A percentile compares a stretch with the other conserved stretches of the same genome.
Evolutionary conservation across 73 alveolate species (phyloP).

Genomic region (Symbiodinium pilosum): DNA sequence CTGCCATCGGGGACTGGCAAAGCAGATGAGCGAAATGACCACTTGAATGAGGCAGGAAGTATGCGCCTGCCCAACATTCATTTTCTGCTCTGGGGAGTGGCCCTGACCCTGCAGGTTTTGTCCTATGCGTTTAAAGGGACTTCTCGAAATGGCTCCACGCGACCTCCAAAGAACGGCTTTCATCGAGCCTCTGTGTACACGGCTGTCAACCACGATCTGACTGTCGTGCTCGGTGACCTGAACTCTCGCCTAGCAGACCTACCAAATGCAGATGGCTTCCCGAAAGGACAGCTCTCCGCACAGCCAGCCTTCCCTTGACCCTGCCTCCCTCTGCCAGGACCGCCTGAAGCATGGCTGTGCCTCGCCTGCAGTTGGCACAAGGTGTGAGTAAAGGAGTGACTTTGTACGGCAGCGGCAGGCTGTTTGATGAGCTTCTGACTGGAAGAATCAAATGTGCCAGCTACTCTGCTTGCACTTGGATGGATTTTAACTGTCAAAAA

Average conservation of each 20-base stretch:
- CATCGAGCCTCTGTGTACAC: constrained; percentile 63
- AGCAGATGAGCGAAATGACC: constrained; percentile 25
- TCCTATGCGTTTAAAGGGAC: constrained; percentile 67
- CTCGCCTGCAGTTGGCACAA: not conserved
- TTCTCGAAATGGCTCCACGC: constrained; percentile 77
- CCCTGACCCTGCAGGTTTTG: constrained; percentile 15
- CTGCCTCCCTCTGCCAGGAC: not conserved
- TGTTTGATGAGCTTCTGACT: constrained; percentile 27
- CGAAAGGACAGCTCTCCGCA: not conserved
- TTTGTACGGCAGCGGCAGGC: not conserved
- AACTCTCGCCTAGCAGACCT: constrained; percentile 52
- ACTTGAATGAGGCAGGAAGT: not conserved
- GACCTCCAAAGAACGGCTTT: constrained; percentile 71
- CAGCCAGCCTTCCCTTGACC: not conserved
- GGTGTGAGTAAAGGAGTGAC: not conserved
- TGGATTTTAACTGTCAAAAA: no score
- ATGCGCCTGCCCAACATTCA: not conserved
- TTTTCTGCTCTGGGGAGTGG: no score
- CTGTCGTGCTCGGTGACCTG: constrained; percentile 38
- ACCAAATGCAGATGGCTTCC: constrained; percentile 24
- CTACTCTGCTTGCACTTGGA: not conserved
- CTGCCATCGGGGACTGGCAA: constrained; percentile 68
- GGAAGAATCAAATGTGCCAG: not conserved
- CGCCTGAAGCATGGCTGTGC: constrained; percentile 72
- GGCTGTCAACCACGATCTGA: constrained; percentile 48